Conservation (phyloP, 2,329 filamentous ascomycete genomes). For the Whalleya microplaca region DNA sequence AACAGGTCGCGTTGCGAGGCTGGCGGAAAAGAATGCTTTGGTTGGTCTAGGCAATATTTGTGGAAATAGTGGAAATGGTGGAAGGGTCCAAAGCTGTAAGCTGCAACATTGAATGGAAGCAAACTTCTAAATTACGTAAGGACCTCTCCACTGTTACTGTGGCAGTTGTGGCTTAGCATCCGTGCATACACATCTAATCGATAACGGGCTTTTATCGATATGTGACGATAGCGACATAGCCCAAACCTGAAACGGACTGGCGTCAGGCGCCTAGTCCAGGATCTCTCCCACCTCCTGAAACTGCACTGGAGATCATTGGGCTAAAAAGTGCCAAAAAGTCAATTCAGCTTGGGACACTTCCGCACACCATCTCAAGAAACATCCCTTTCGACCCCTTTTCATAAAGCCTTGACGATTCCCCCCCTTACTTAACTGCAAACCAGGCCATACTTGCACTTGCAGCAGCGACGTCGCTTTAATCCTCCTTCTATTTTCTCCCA, state of each 20-base stretch:
- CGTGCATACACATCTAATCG: no score
- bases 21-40: not conserved
- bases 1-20: not conserved
- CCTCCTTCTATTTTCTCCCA: not conserved
- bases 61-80: no score
- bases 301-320: constrained; percentile 26
- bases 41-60: no score
- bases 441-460: constrained; percentile 3
- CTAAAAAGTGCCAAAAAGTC: constrained; percentile 5
- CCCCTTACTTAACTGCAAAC: not conserved
- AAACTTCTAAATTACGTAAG: not conserved
- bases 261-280: constrained; percentile 18
- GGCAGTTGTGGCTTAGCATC: not conserved
- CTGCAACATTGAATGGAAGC: no score
- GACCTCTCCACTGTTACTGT: no score
- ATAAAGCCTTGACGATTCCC: constrained; percentile 11
- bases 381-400: constrained; percentile 19
- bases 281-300: constrained; percentile 30
- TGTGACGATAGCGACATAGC: not conserved
- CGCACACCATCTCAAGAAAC: constrained; percentile 13
- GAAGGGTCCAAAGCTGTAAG: no score
- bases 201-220: constrained; percentile 17
- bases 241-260: constrained; percentile 12
- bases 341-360: constrained; percentile 29
- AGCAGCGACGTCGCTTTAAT: constrained; percentile 1